Percentiles rank a stretch among this genome's conserved stretches.
phyloP scores from a whole-genome alignment of 345 rosid species.

The Melaleuca quinquenervia region DNA sequence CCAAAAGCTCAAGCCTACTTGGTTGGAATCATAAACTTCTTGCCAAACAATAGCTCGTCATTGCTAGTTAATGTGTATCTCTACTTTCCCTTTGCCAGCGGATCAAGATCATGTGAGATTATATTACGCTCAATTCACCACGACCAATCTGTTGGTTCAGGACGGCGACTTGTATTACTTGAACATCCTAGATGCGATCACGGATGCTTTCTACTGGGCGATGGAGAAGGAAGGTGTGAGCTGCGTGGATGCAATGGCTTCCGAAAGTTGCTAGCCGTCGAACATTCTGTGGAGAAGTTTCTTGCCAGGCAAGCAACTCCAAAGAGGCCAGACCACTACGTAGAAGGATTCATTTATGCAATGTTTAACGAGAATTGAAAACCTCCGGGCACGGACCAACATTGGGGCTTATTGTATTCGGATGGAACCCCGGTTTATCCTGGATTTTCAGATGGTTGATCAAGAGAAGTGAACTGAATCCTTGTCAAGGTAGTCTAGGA shows the following conservation, averaged over 20 bases:
- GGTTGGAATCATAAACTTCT: background rate
- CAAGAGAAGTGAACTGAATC: accelerated
- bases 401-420: conserved; percentile 8
- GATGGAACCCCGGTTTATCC: background rate
- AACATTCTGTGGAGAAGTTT: background rate
- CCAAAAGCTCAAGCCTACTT: no score
- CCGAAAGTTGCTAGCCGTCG: background rate
- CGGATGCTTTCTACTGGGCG: background rate
- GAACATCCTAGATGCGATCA: background rate
- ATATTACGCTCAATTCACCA: background rate
- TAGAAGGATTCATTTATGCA: conserved; percentile 10
- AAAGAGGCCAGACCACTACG: background rate
- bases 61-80: background rate
- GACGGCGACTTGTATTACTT: background rate
- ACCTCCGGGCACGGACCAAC: background rate
- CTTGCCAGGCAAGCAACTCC: conserved; percentile 16
- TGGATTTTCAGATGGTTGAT: background rate
- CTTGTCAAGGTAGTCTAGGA: background rate
- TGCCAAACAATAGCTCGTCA: background rate
- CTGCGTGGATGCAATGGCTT: background rate
- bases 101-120: background rate
- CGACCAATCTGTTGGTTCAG: background rate
- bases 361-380: conserved; percentile 16
- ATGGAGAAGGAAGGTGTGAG: background rate
- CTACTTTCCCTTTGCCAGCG: background rate